phyloP scores from a whole-genome alignment of 2,329 filamentous ascomycete genomes.

The Epichloe gansuensis region DNA sequence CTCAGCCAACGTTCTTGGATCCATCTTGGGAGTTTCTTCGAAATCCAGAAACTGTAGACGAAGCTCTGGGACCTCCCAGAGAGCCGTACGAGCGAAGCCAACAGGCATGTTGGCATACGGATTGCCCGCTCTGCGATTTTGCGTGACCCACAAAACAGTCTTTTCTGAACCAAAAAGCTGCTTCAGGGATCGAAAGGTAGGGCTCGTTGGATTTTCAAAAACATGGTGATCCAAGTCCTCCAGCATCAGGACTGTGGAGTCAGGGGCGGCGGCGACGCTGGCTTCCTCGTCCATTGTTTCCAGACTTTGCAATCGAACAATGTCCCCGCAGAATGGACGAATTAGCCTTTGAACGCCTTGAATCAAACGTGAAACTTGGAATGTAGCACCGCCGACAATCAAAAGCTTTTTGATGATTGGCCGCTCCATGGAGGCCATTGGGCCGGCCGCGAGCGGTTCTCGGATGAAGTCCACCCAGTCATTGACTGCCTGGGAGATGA shows the following conservation, averaged over 20 bases:
- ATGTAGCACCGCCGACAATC: neutral
- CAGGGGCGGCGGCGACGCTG: neutral
- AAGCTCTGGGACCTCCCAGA: neutral
- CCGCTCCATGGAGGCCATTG: neutral
- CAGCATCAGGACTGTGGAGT: neutral
- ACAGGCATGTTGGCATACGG: neutral
- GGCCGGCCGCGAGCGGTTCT: neutral
- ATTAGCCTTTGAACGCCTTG: neutral
- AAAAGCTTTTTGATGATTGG: neutral
- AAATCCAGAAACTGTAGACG: slow-evolving; percentile 5
- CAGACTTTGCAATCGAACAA: neutral
- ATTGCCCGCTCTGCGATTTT: neutral
- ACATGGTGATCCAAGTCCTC: neutral
- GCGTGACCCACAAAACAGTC: neutral
- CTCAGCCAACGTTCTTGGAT: neutral
- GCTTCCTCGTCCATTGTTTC: neutral
- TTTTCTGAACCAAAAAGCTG: neutral
- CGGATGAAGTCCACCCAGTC: neutral
- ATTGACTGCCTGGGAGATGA: slow-evolving; percentile 2
- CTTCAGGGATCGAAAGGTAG: neutral
- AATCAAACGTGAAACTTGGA: neutral
- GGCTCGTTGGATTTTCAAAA: neutral
- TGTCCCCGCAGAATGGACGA: neutral
- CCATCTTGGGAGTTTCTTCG: neutral
- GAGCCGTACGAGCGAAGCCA: neutral